Conservation (phyloP, 106 monocot species). For the Acanthochlamys bracteata region DNA sequence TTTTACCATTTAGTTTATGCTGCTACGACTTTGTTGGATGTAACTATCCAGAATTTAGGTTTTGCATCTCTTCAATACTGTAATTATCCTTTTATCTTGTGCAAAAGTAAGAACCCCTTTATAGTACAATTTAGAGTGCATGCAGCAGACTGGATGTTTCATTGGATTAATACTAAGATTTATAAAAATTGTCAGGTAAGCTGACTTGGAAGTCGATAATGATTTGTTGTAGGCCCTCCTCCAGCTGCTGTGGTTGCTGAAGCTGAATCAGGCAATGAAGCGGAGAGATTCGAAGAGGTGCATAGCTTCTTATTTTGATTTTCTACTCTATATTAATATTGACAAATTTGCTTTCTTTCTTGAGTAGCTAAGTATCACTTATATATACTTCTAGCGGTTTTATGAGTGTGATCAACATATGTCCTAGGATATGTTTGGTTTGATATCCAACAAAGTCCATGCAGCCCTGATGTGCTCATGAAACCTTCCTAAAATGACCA, state of each 20-base stretch:
- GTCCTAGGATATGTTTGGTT: no score
- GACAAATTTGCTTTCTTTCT: no score
- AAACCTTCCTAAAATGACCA: no score
- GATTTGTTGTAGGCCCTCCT: constrained; percentile 90
- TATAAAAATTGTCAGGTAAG: constrained; percentile 48
- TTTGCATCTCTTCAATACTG: not conserved
- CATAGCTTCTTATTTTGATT: not conserved
- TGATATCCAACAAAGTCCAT: no score
- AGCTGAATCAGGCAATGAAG: constrained; percentile 95
- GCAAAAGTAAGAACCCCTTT: not conserved
- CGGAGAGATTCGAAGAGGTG: constrained; percentile 99
- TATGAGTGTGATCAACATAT: no score
- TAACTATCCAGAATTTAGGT: not conserved
- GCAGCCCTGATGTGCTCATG: no score
- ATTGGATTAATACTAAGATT: not conserved
- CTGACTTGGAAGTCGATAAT: constrained; percentile 49
- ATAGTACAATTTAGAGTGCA: not conserved
- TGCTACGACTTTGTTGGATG: not conserved
- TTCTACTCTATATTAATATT: no score
- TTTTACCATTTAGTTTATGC: not conserved
- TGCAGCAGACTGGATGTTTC: not conserved
- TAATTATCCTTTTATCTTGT: not conserved
- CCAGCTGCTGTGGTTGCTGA: constrained; percentile 89
- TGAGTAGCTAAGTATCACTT: no score
- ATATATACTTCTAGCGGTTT: no score